Evolutionary conservation across 768 basidiomycete species (phyloP), one percentile per base, ranked within the genome.

Genomic region (Boletus vermiculosoides): DNA sequence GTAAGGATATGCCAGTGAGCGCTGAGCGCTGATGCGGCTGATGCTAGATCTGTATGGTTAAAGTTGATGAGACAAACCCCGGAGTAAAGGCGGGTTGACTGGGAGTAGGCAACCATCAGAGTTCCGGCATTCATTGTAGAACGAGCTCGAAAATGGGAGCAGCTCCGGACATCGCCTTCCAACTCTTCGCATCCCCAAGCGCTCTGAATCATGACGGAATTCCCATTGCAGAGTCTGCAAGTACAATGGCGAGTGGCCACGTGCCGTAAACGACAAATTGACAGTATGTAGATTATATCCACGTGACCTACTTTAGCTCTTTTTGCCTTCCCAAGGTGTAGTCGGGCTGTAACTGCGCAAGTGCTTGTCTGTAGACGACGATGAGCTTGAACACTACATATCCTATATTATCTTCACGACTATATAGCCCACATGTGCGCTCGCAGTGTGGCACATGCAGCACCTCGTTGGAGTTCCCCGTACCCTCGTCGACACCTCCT

Each of bases 391-490:
- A 67, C 70, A 70, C 75, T 9, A 59, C 74, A 30, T 77, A 78
- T 67, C 73, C 82, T 50, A 66, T 83, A 45, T 74, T 88, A n/a
- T 76, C 78, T 28, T 91, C 90, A 34, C 79, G 88, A 52, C 84
- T 83, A 6, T 71, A 84, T n/a, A 71, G 76, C 4, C 87, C 90
- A 0, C 88, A 90, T 56, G 81, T 90, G 57, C 74, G 77, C 15
- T 83, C 88, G 1, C 78, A 76, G 41, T 92, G 90, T 68, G 74
- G 77, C 9, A 65, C 73, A 45, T 92, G 90, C 66, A 75, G 72
- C 18, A 59, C 73, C 2, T 72, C 73, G 2, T 72, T 92, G 18
- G 90, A 92, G 68, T 92, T 91, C 62, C 80, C 84, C 0, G 77
- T 86, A 5, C 91, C 88, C 0, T 74, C 69, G 0, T 82, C 87